Percentiles rank a stretch among this genome's conserved stretches.
phyloP scores from a whole-genome alignment of 2,329 filamentous ascomycete genomes.

The Pseudogymnoascus destructans region DNA sequence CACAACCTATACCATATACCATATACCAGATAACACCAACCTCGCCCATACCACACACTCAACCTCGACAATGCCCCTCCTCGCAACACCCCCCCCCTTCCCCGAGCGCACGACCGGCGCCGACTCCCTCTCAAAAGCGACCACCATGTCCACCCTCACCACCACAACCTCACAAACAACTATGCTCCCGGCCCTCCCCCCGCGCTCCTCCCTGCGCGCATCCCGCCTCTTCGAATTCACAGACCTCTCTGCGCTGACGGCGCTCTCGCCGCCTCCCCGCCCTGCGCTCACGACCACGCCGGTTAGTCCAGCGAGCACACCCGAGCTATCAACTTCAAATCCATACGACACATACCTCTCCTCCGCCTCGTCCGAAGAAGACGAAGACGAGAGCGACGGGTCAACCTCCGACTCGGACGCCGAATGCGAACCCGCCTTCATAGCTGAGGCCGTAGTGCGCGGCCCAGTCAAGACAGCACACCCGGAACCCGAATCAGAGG shows the following conservation, averaged over 20 bases:
- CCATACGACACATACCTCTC: slow-evolving; percentile 3
- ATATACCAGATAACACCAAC: neutral
- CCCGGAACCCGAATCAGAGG: neutral
- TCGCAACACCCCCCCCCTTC: neutral
- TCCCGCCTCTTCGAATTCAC: neutral
- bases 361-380: neutral
- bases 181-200: neutral
- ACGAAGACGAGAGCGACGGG: neutral
- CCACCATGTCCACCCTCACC: neutral
- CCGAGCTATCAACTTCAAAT: neutral
- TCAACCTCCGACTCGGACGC: neutral
- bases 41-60: neutral
- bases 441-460: neutral
- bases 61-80: slow-evolving; percentile 4
- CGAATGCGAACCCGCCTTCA: neutral
- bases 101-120: neutral
- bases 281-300: neutral
- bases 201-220: neutral
- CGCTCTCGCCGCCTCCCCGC: neutral
- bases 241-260: neutral
- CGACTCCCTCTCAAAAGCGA: neutral
- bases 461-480: neutral
- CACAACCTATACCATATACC: neutral
- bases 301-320: neutral
- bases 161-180: neutral